A percentile compares a stretch with the other conserved stretches of the same genome.
These are phyloP conservation scores for Eragrostis curvula DNA, from an alignment of 176 grass and related monocot genomes.

Conservation along the genomic window DNA sequence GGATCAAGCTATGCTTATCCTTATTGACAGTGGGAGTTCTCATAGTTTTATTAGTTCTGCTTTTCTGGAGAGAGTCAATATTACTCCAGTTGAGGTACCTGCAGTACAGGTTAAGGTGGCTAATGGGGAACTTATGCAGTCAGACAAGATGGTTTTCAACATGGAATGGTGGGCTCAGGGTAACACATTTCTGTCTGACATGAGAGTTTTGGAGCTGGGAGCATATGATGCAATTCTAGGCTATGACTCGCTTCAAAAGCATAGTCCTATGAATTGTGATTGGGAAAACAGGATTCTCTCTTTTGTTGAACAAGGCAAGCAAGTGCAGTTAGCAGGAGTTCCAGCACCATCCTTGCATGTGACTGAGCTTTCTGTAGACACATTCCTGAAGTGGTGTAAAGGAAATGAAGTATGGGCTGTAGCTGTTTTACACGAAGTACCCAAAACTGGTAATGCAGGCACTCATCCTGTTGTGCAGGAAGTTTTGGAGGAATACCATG, in stretches of 20 bases:
- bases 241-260: not conserved
- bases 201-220: not conserved
- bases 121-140: not conserved
- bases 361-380: too few relatives aligned
- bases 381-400: not conserved
- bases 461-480: too few relatives aligned
- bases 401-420: not conserved
- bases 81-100: fast-evolving
- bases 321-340: fast-evolving
- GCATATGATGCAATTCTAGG: not conserved
- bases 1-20: not conserved
- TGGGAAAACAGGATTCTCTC: not conserved
- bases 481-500: too few relatives aligned
- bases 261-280: not conserved
- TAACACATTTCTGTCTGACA: not conserved
- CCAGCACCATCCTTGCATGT: too few relatives aligned
- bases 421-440: fast-evolving
- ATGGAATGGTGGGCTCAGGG: not conserved
- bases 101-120: not conserved
- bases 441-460: too few relatives aligned
- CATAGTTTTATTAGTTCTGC: not conserved
- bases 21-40: not conserved
- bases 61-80: fast-evolving
- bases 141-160: not conserved
- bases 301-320: fast-evolving